Percentiles rank a stretch among this genome's conserved stretches.
Evolutionary conservation across 2,329 filamentous ascomycete genomes (phyloP).

Genomic region (Aspergillus piperis): DNA sequence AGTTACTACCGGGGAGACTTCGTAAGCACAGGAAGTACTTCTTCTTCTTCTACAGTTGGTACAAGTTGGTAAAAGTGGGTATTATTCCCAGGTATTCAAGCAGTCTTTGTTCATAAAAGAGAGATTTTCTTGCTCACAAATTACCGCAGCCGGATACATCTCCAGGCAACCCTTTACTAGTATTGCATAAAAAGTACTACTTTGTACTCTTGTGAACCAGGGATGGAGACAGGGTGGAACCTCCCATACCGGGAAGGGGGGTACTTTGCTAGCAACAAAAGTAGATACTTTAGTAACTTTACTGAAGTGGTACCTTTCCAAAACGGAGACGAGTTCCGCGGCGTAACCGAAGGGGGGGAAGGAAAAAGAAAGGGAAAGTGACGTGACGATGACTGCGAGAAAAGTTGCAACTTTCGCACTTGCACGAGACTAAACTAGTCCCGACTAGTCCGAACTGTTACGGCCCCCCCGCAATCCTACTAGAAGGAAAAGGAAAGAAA

Average conservation of each 20-base stretch:
- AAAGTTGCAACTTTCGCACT: neutral
- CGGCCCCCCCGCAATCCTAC: neutral
- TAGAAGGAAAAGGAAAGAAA: neutral
- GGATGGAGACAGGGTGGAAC: too few species aligned
- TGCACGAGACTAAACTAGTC: neutral
- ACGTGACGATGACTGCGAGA: conserved; percentile 5
- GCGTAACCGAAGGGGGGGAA: neutral
- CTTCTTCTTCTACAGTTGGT: too few species aligned
- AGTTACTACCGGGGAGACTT: neutral
- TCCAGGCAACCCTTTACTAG: too few species aligned
- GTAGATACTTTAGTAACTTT: too few species aligned
- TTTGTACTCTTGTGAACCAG: neutral
- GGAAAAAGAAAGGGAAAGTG: neutral
- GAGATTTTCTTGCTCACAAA: neutral
- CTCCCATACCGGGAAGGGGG: too few species aligned
- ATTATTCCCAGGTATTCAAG: neutral
- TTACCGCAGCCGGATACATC: neutral
- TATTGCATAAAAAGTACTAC: neutral
- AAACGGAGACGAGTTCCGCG: conserved; percentile 7
- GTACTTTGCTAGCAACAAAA: too few species aligned
- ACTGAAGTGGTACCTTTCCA: neutral
- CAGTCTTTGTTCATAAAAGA: too few species aligned
- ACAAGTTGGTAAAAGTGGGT: too few species aligned
- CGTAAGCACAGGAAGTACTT: too few species aligned
- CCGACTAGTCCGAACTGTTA: neutral